A percentile compares a stretch with the other conserved stretches of the same genome.
These are phyloP conservation scores for Chaetomiaceae sp. DNA, from an alignment of 2,329 filamentous ascomycete species.

Conservation along the genomic window DNA sequence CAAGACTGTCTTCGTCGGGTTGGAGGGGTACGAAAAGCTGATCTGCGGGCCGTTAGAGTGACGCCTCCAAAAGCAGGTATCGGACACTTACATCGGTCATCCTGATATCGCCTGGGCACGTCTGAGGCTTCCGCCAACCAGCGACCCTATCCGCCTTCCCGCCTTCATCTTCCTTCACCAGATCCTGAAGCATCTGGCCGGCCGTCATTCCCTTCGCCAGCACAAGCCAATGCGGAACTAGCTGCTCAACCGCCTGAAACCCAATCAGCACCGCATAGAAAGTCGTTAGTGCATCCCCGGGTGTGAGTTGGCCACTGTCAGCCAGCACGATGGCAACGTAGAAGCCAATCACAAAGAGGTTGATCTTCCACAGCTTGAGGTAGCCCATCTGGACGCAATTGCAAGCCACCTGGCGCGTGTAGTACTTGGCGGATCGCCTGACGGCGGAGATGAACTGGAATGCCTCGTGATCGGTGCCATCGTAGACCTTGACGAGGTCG, in stretches of 20 bases:
- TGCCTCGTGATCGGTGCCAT: constrained; percentile 64
- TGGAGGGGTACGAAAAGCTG: constrained; percentile 75
- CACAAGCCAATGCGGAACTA: constrained; percentile 71
- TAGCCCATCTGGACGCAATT: constrained; percentile 68
- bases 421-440: constrained; percentile 53
- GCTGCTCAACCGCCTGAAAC: constrained; percentile 65
- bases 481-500: constrained; percentile 81
- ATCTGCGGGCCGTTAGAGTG: constrained; percentile 44
- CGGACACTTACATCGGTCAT: constrained; percentile 61
- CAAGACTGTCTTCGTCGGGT: constrained; percentile 55
- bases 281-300: constrained; percentile 69
- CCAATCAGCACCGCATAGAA: constrained; percentile 79
- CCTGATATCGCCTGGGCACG: constrained; percentile 61
- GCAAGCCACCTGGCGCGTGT: constrained; percentile 60
- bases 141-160: constrained; percentile 17
- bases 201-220: constrained; percentile 75
- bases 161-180: constrained; percentile 33
- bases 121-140: constrained; percentile 24
- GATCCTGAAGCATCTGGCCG: constrained; percentile 52
- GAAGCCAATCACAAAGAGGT: constrained; percentile 82
- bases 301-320: constrained; percentile 45
- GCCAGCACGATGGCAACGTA: constrained; percentile 77
- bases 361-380: constrained; percentile 66
- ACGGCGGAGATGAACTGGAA: constrained; percentile 57
- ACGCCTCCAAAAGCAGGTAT: background rate